Evolutionary conservation across 805 yeast species (phyloP), one percentile per base, ranked within the genome.

Genomic region (Myxozyma sirexii): DNA sequence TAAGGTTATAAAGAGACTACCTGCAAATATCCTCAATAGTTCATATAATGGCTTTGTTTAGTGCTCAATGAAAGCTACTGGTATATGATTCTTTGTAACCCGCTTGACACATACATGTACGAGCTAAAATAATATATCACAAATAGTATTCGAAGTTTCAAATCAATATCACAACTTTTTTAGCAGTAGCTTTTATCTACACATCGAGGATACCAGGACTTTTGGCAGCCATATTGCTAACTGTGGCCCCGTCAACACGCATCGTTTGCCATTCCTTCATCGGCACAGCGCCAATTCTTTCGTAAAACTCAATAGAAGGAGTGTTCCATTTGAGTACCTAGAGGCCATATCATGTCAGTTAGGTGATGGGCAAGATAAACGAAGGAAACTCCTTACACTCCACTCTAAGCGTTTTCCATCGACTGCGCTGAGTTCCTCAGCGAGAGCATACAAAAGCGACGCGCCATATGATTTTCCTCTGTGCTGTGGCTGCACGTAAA

Each of bases 321-420:
- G 54, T 46, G 26, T 64, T 64, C 67, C 67, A 64, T 43, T 62
- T 62, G 23, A 62, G 39, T 4, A 62, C 66, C 65, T 61, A 29
- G 12, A 41, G 10, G 13, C n/a, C n/a, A n/a, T n/a, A n/a, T n/a
- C n/a, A n/a, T n/a, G n/a, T n/a, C n/a, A n/a, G n/a, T n/a, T n/a
- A n/a, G n/a, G n/a, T n/a, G n/a, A n/a, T n/a, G n/a, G n/a, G n/a
- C n/a, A n/a, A n/a, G n/a, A n/a, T n/a, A n/a, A n/a, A n/a, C n/a
- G 41, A 15, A 19, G 5, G 21, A 2, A 27, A 23, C 23, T 17
- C 24, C 63, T 21, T 45, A 61, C 65, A 35, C 61, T 54, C 67
- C 67, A 64, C 45, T 64, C 67, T 13, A 64, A 38, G 17, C 67
- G 45, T 19, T 56, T 62, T 15, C 67, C 67, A 45, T 57, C 67